A percentile compares a stretch with the other conserved stretches of the same genome.
phyloP scores from a whole-genome alignment of 1,284 basidiomycete species.

The Ustilago tritici region DNA sequence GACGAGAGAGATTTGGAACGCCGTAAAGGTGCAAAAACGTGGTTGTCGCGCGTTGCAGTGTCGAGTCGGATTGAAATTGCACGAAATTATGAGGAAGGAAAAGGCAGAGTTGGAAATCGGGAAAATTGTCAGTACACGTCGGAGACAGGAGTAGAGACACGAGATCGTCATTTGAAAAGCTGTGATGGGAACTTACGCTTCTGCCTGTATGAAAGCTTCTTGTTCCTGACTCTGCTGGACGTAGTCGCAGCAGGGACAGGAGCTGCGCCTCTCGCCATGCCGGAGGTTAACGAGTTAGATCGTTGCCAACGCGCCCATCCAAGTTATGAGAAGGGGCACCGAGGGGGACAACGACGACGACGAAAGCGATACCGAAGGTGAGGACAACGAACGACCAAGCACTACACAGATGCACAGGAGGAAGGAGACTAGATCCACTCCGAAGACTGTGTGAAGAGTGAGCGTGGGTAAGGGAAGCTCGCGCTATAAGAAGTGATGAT shows the following conservation, averaged over 20 bases:
- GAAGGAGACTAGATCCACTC: slow-evolving; percentile 40
- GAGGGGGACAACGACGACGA: slow-evolving; percentile 24
- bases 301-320: slow-evolving; percentile 48
- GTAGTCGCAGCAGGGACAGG: slow-evolving; percentile 54
- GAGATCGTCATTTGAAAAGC: background rate
- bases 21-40: slow-evolving; percentile 13
- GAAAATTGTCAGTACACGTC: slow-evolving; percentile 25
- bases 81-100: slow-evolving; percentile 17
- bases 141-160: background rate
- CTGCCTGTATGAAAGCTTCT: slow-evolving; percentile 62
- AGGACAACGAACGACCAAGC: background rate
- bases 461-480: background rate
- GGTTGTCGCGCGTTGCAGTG: slow-evolving; percentile 3
- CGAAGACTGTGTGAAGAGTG: slow-evolving; percentile 6
- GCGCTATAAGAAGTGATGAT: background rate
- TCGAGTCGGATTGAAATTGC: background rate
- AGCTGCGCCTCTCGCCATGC: slow-evolving; percentile 55
- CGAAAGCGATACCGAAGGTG: background rate
- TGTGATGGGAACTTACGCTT: slow-evolving; percentile 50
- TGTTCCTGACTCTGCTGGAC: slow-evolving; percentile 64
- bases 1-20: slow-evolving; percentile 18
- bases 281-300: slow-evolving; percentile 47
- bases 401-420: slow-evolving; percentile 13
- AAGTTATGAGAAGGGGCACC: slow-evolving; percentile 36
- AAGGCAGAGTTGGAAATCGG: slow-evolving; percentile 7